These are phyloP conservation scores for Tricholoma bakamatsutake DNA, from an alignment of 768 basidiomycete genomes.

Conservation along the genomic window DNA sequence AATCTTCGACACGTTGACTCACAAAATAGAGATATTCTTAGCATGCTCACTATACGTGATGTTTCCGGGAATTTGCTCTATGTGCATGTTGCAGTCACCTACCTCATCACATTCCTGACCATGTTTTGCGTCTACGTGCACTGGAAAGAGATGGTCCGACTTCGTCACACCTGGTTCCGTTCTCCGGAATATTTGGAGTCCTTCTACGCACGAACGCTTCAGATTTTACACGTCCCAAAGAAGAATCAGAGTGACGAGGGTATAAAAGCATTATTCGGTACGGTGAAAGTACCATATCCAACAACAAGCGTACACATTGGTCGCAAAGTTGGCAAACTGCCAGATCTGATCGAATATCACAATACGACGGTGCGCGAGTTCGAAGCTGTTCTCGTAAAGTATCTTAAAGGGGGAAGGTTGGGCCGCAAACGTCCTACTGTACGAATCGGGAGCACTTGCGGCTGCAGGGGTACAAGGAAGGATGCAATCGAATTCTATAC, in stretches of 20 bases:
- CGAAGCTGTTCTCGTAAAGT: constrained; percentile 83
- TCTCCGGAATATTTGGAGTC: constrained; percentile 83
- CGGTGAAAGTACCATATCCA: constrained; percentile 77
- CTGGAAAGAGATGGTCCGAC: constrained; percentile 71
- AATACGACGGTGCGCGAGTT: constrained; percentile 93
- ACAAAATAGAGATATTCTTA: constrained; percentile 54
- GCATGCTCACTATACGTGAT: constrained; percentile 83
- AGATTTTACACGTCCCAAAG: constrained; percentile 74
- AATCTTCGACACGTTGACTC: constrained; percentile 61
- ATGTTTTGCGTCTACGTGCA: constrained; percentile 67
- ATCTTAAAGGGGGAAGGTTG: constrained; percentile 78
- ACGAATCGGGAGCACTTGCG: constrained; percentile 70
- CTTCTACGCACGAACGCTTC: constrained; percentile 91
- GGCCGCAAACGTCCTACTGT: constrained; percentile 80
- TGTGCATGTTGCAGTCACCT: constrained; percentile 79
- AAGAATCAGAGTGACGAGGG: constrained; percentile 84
- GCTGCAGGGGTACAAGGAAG: constrained; percentile 77
- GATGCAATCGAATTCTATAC: constrained; percentile 95
- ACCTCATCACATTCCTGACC: constrained; percentile 72
- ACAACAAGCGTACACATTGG: constrained; percentile 90
- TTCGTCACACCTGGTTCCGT: constrained; percentile 85
- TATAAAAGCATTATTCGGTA: constrained; percentile 68
- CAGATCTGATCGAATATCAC: constrained; percentile 86
- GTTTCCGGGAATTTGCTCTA: constrained; percentile 68
- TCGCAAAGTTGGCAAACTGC: constrained; percentile 80